Conservation (phyloP, 2,329 filamentous ascomycete species). For the Chaetomiaceae sp. region DNA sequence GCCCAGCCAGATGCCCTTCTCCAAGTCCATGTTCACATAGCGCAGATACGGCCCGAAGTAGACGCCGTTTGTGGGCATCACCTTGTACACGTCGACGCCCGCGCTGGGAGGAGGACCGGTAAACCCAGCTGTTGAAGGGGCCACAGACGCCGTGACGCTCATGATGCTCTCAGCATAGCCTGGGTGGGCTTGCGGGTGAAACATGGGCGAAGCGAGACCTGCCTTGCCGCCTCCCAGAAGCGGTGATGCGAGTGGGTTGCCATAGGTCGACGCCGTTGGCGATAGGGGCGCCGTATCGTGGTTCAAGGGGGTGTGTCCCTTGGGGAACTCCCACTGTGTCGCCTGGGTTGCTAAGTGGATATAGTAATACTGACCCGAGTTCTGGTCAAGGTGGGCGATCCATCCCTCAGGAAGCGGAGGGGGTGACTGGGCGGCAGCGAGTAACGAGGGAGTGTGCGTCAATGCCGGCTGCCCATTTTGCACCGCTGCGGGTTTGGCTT, state of each 20-base stretch:
- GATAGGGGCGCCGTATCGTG: conserved; percentile 79
- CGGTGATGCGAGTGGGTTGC: conserved; percentile 67
- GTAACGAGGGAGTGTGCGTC: conserved; percentile 43
- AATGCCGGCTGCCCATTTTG: conserved; percentile 47
- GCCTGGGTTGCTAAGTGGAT: conserved; percentile 93
- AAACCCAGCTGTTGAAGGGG: conserved; percentile 76
- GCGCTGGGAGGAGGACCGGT: conserved; percentile 82
- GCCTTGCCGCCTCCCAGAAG: conserved; percentile 61
- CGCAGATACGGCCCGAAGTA: conserved; percentile 96
- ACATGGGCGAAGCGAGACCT: conserved; percentile 73
- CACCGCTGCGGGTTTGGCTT: conserved; percentile 41
- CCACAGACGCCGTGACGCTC: conserved; percentile 69
- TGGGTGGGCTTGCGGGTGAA: conserved; percentile 69
- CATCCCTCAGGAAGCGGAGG: conserved; percentile 94
- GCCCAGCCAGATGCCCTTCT: conserved; percentile 84
- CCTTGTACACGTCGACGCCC: conserved; percentile 90
- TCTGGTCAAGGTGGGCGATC: conserved; percentile 95
- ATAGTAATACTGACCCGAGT: conserved; percentile 97
- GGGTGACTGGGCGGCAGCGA: conserved; percentile 67
- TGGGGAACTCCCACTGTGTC: conserved; percentile 98
- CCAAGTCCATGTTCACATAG: conserved; percentile 96
- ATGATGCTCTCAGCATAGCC: conserved; percentile 83
- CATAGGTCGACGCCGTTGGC: conserved; percentile 72
- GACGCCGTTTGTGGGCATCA: conserved; percentile 89
- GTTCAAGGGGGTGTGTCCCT: conserved; percentile 84